phyloP scores from a whole-genome alignment of 805 yeast species.

The Saturnispora saitoi region DNA sequence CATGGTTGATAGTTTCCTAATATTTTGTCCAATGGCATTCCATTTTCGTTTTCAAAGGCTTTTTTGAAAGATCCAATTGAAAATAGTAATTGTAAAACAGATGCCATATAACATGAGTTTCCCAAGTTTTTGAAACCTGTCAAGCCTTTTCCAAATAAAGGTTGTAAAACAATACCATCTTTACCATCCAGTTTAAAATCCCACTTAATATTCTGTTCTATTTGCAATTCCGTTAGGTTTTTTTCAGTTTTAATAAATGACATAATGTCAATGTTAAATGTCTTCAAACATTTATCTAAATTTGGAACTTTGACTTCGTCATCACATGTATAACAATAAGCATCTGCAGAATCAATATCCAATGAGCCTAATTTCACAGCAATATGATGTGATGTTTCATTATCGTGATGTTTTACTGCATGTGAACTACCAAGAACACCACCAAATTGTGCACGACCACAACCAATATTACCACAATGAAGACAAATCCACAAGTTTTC shows the following conservation, averaged over 20 bases:
- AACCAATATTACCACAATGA: slow-evolving; percentile 83
- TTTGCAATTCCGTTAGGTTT: slow-evolving; percentile 76
- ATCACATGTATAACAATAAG: slow-evolving; percentile 81
- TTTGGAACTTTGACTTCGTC: slow-evolving; percentile 79
- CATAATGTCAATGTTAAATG: slow-evolving; percentile 60
- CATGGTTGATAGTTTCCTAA: slow-evolving; percentile 43
- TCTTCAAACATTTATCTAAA: slow-evolving; percentile 37
- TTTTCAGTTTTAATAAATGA: slow-evolving; percentile 70
- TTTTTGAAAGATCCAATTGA: slow-evolving; percentile 32
- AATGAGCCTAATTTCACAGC: slow-evolving; percentile 90
- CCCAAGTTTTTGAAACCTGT: slow-evolving; percentile 89
- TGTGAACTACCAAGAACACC: slow-evolving; percentile 92
- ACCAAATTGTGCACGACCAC: slow-evolving; percentile 94
- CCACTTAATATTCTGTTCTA: slow-evolving; percentile 91
- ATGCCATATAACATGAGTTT: slow-evolving; percentile 83
- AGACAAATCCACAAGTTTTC: slow-evolving; percentile 91
- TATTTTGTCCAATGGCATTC: slow-evolving; percentile 28
- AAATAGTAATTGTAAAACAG: slow-evolving; percentile 68
- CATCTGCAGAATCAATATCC: slow-evolving; percentile 70
- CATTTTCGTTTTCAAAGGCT: slow-evolving; percentile 30
- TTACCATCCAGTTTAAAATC: slow-evolving; percentile 75
- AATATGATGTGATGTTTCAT: slow-evolving; percentile 51
- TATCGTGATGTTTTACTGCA: slow-evolving; percentile 64
- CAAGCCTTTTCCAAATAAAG: slow-evolving; percentile 65
- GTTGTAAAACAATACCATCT: slow-evolving; percentile 54